Percentiles rank a stretch among this genome's conserved stretches.
These are phyloP conservation scores for Cercospora sp. DNA, from an alignment of 2,329 filamentous ascomycete species.

Conservation along the genomic window DNA sequence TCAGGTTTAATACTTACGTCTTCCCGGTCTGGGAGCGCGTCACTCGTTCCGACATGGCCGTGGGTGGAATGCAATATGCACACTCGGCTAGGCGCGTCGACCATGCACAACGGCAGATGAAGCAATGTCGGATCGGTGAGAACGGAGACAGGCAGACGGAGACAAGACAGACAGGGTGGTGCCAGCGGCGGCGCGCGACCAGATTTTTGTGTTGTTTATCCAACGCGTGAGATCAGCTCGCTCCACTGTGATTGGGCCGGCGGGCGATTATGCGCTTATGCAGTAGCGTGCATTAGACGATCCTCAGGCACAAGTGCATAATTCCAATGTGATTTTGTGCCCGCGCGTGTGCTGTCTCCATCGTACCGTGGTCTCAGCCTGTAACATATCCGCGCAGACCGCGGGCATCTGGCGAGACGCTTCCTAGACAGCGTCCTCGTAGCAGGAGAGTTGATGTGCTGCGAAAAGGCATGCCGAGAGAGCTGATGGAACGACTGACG, in stretches of 20 bases:
- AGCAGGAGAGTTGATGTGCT: not conserved
- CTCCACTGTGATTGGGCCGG: not conserved
- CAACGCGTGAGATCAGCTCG: not conserved
- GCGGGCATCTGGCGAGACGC: too few relatives aligned
- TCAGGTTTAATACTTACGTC: conserved; percentile 40
- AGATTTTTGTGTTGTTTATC: not conserved
- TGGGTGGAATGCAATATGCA: not conserved
- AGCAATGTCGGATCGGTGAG: not conserved
- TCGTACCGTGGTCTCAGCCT: not conserved
- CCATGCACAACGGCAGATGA: not conserved
- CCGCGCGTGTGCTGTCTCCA: not conserved
- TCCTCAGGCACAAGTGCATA: not conserved
- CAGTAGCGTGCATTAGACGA: not conserved
- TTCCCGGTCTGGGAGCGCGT: conserved; percentile 52
- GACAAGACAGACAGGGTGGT: not conserved
- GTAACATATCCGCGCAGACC: not conserved
- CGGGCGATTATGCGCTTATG: not conserved
- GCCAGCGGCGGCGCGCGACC: not conserved
- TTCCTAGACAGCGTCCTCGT: not conserved
- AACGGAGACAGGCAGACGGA: not conserved
- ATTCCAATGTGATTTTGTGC: not conserved
- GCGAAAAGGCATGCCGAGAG: not conserved
- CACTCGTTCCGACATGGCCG: conserved; percentile 33
- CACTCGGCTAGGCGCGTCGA: conserved; percentile 1
- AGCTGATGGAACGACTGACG: too few relatives aligned